Evolutionary conservation across 257 asterid genomes (phyloP).

Genomic region (Forsythia suspensa): DNA sequence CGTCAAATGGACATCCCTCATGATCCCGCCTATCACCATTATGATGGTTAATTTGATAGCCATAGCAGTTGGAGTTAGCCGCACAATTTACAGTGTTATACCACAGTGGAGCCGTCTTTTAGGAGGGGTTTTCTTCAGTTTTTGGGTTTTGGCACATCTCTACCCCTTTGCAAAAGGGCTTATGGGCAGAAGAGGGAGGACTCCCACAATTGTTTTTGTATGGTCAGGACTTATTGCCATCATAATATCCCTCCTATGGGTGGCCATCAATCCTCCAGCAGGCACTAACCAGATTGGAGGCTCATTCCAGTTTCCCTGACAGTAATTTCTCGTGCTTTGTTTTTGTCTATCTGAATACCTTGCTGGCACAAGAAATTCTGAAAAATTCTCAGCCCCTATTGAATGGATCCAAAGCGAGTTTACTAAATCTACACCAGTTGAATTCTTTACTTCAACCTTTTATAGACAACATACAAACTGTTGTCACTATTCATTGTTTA

Average conservation of each 20-base stretch:
- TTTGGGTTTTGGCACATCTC: conserved; percentile 74
- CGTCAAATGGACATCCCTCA: conserved; percentile 68
- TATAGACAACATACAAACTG: not conserved
- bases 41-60: conserved; percentile 71
- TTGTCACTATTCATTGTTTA: conserved; percentile 6
- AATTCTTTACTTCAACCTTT: conserved; percentile 21
- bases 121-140: conserved; percentile 75
- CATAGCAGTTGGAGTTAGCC: conserved; percentile 65
- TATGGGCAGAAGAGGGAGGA: conserved; percentile 72
- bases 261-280: conserved; percentile 64
- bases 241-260: conserved; percentile 72
- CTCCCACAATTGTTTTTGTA: conserved; percentile 64
- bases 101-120: conserved; percentile 74
- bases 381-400: not conserved
- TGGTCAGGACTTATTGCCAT: conserved; percentile 76
- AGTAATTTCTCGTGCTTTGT: not conserved
- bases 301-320: conserved; percentile 67
- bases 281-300: conserved; percentile 68
- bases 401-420: not conserved
- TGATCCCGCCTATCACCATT: conserved; percentile 71
- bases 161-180: conserved; percentile 75
- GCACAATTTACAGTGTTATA: conserved; percentile 63
- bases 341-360: not conserved
- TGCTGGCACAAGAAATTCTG: not conserved
- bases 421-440: not conserved